These are phyloP conservation scores for Yamadazyma spencermartinsiae DNA, from an alignment of 1,139 yeast species.

Conservation along the genomic window DNA sequence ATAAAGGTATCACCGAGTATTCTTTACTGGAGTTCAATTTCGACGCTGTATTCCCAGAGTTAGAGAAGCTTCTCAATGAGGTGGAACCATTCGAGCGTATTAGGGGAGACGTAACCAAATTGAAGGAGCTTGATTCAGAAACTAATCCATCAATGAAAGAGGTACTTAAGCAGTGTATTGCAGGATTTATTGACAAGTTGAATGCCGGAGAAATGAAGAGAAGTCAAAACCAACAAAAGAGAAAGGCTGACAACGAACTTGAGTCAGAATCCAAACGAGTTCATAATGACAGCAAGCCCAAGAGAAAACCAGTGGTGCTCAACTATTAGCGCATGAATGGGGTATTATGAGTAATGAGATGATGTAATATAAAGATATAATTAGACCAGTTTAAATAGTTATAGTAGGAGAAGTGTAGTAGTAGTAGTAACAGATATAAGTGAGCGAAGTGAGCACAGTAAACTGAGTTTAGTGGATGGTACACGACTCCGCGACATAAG, in stretches of 20 bases:
- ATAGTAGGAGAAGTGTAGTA: too few relatives aligned
- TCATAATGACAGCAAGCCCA: neutral
- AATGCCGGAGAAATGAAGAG: neutral
- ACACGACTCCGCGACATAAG: too few relatives aligned
- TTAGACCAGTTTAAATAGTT: too few relatives aligned
- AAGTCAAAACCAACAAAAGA: neutral
- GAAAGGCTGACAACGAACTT: neutral
- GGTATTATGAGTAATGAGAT: neutral
- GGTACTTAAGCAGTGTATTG: too few relatives aligned
- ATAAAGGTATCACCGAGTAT: neutral
- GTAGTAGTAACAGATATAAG: too few relatives aligned
- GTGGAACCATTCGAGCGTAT: neutral
- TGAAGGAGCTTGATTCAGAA: neutral
- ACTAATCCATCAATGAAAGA: neutral
- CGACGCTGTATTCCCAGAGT: neutral
- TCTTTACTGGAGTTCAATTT: neutral
- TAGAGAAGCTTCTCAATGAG: conserved; percentile 1
- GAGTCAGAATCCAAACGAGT: neutral
- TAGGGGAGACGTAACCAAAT: too few relatives aligned
- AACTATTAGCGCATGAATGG: conserved; percentile 6
- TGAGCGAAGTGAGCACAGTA: too few relatives aligned
- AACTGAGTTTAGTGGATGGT: too few relatives aligned
- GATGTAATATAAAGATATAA: neutral
- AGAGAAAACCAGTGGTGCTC: neutral
- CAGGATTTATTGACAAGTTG: neutral